Percentiles rank a stretch among this genome's conserved stretches.
Conservation (phyloP, 2,329 filamentous ascomycete genomes). For the Alternaria viburni region DNA sequence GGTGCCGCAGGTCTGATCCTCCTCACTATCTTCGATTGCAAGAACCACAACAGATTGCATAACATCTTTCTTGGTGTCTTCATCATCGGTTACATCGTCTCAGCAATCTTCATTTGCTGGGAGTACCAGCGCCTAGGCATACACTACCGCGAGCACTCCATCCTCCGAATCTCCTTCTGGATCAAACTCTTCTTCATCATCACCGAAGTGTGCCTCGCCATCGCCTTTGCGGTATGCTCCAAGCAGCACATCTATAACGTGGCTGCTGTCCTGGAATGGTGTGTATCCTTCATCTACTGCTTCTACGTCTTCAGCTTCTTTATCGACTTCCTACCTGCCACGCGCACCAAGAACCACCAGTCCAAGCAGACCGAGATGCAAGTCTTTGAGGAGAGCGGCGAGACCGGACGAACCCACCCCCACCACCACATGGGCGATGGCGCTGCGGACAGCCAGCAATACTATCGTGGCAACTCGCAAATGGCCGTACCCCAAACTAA, state of each 20-base stretch:
- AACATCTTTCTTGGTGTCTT: slow-evolving; percentile 81
- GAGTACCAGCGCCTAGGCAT: slow-evolving; percentile 88
- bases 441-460: slow-evolving; percentile 33
- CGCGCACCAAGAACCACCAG: slow-evolving; percentile 62
- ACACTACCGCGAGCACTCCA: slow-evolving; percentile 74
- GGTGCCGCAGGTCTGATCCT: slow-evolving; percentile 83
- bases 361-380: slow-evolving; percentile 46
- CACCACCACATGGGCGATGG: slow-evolving; percentile 25
- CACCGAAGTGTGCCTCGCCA: slow-evolving; percentile 74
- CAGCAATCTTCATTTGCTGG: slow-evolving; percentile 85
- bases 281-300: slow-evolving; percentile 82
- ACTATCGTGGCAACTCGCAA: slow-evolving; percentile 32
- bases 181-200: slow-evolving; percentile 86
- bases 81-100: slow-evolving; percentile 82
- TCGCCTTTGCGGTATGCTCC: slow-evolving; percentile 71
- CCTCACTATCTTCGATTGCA: slow-evolving; percentile 84
- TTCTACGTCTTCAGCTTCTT: slow-evolving; percentile 88
- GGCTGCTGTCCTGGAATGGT: slow-evolving; percentile 80
- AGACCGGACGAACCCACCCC: background rate
- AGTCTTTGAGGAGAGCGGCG: slow-evolving; percentile 29
- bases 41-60: slow-evolving; percentile 71
- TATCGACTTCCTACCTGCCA: slow-evolving; percentile 83
- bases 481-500: slow-evolving; percentile 12
- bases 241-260: slow-evolving; percentile 62
- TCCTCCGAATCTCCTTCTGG: slow-evolving; percentile 82